Evolutionary conservation across 208 protist species (phyloP).

Genomic region (Crithidia sp.): DNA sequence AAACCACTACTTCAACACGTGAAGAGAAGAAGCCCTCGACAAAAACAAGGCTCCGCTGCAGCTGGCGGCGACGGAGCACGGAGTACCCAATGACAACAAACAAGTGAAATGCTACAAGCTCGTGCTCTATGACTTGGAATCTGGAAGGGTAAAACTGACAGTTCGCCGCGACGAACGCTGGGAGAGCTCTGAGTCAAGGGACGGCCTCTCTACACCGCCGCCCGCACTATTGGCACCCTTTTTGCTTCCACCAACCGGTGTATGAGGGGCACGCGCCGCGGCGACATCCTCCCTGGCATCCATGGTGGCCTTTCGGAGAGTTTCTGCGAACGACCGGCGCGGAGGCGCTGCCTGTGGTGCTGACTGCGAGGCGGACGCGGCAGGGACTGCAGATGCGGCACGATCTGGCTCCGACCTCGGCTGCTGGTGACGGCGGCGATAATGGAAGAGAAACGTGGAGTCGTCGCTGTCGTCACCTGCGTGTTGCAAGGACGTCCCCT

Average conservation of each 20-base stretch:
- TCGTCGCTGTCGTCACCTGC: not conserved
- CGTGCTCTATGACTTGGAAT: not conserved
- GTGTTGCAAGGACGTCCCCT: not conserved
- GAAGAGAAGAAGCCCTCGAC: no score
- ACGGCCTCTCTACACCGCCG: not conserved
- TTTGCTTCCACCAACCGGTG: not conserved
- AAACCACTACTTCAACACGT: no score
- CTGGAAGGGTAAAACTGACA: constrained; percentile 24
- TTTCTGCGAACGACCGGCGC: constrained; percentile 11
- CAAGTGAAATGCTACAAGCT: not conserved
- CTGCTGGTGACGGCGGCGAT: not conserved
- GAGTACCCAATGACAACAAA: not conserved
- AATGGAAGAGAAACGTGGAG: constrained; percentile 1
- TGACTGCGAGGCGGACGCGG: not conserved
- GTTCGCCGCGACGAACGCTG: constrained; percentile 11
- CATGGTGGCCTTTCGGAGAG: constrained; percentile 1
- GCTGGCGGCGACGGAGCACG: no score
- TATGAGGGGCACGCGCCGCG: not conserved
- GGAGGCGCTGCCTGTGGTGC: not conserved
- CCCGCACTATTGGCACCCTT: not conserved
- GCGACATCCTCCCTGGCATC: not conserved
- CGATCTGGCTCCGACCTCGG: not conserved
- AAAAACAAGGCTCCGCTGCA: no score
- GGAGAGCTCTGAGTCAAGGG: not conserved
- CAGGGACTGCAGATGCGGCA: not conserved